Percentiles rank a stretch among this genome's conserved stretches.
Evolutionary conservation across 352 stramenopile species (phyloP).

Genomic region (Phytophthora hybrid): DNA sequence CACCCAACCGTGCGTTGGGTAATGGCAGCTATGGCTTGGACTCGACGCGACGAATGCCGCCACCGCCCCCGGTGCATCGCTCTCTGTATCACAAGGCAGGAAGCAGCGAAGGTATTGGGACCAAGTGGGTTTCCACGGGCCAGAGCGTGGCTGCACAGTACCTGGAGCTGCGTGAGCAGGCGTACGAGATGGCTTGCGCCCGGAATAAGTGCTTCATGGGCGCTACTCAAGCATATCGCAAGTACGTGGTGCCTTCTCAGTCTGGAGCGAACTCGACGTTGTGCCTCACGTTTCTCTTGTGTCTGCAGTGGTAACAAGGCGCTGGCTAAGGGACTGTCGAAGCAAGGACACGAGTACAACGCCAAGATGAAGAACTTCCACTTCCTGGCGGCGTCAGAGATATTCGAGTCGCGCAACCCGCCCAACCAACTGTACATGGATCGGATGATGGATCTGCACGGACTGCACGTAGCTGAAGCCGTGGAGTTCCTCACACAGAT

Average conservation of each 20-base stretch:
- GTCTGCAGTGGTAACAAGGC: slow-evolving; percentile 72
- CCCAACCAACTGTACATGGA: slow-evolving; percentile 80
- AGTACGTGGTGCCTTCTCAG: slow-evolving; percentile 42
- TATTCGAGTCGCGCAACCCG: slow-evolving; percentile 85
- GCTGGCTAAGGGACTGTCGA: slow-evolving; percentile 76
- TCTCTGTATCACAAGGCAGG: slow-evolving; percentile 68
- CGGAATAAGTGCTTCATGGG: slow-evolving; percentile 91
- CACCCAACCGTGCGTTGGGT: neutral
- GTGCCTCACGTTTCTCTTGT: slow-evolving; percentile 18
- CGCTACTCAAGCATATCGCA: slow-evolving; percentile 84
- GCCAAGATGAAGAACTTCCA: slow-evolving; percentile 87
- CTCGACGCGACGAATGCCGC: slow-evolving; percentile 25
- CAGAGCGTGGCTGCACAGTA: slow-evolving; percentile 72
- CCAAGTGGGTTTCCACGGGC: slow-evolving; percentile 76
- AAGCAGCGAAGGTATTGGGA: slow-evolving; percentile 43
- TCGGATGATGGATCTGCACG: slow-evolving; percentile 85
- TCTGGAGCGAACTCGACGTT: neutral
- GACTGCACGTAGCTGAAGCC: slow-evolving; percentile 81
- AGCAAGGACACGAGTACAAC: slow-evolving; percentile 85
- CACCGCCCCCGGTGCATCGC: slow-evolving; percentile 36
- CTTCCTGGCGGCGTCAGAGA: slow-evolving; percentile 74
- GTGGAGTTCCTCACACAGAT: slow-evolving; percentile 81
- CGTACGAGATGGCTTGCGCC: slow-evolving; percentile 82
- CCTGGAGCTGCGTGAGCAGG: slow-evolving; percentile 74
- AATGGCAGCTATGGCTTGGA: slow-evolving; percentile 31